phyloP scores from a whole-genome alignment of 176 grass and related monocot genomes.

The Cocos nucifera region DNA sequence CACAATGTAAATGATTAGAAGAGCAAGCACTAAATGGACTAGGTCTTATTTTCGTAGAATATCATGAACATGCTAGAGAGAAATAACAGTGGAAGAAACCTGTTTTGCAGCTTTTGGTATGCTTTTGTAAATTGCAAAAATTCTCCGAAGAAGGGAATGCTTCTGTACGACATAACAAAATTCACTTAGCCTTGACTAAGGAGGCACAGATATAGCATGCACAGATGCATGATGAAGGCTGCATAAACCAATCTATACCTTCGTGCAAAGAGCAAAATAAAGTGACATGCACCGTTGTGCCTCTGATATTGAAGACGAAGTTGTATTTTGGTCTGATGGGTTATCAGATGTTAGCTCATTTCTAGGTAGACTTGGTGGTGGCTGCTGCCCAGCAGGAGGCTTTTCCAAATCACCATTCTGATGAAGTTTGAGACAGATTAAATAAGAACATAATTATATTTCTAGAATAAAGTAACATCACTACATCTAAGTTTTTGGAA shows the following conservation, averaged over 20 bases:
- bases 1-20: constrained; percentile 24
- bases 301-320: constrained; percentile 38
- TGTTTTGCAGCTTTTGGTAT: constrained; percentile 74
- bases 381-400: background rate
- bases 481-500: background rate
- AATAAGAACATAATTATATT: background rate
- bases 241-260: constrained; percentile 31
- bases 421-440: constrained; percentile 20
- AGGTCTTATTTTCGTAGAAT: too few species aligned
- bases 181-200: background rate
- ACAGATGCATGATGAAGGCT: too few species aligned
- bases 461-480: constrained; percentile 7
- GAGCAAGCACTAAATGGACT: too few species aligned
- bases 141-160: constrained; percentile 77
- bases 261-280: constrained; percentile 93
- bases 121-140: constrained; percentile 73
- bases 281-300: constrained; percentile 72
- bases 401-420: constrained; percentile 57
- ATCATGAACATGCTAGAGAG: constrained; percentile 16
- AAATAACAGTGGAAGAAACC: constrained; percentile 29
- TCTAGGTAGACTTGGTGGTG: background rate
- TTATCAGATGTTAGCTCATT: background rate
- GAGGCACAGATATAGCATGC: background rate
- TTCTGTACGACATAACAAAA: constrained; percentile 31
- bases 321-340: constrained; percentile 14